Evolutionary conservation across 208 protist genomes (phyloP).

Genomic region (Strigomonas galati): DNA sequence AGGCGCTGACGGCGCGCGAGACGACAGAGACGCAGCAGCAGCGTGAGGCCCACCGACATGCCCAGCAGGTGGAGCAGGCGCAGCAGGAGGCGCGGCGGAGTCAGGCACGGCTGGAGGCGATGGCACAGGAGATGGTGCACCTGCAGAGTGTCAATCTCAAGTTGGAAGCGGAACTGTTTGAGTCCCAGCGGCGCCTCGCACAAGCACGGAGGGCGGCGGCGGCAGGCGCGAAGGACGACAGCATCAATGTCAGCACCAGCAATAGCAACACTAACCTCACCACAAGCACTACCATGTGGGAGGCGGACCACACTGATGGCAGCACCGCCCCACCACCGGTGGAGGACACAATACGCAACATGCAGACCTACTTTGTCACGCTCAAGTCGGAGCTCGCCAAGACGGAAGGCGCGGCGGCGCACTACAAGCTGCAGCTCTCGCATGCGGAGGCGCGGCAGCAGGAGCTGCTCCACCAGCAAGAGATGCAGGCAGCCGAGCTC

Average conservation of each 20-base stretch:
- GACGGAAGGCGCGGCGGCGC: neutral
- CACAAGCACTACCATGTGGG: too few species aligned
- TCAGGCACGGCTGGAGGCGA: neutral
- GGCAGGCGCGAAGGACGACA: neutral
- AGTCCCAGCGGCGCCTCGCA: constrained; percentile 6
- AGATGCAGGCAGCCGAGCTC: neutral
- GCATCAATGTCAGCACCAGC: neutral
- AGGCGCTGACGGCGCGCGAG: neutral
- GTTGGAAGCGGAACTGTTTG: constrained; percentile 21
- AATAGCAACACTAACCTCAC: too few species aligned
- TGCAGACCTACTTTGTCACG: constrained; percentile 8
- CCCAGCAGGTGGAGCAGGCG: neutral
- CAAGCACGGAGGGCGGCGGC: neutral
- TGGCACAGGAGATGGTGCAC: constrained; percentile 13
- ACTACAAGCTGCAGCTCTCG: neutral
- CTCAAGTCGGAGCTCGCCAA: neutral
- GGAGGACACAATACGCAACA: constrained; percentile 4
- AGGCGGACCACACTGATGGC: too few species aligned
- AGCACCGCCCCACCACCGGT: neutral
- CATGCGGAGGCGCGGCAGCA: neutral
- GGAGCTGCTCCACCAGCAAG: neutral
- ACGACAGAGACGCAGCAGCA: neutral
- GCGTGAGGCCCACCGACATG: neutral
- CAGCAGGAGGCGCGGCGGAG: neutral
- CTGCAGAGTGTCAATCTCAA: constrained; percentile 15